Percentiles rank a stretch among this genome's conserved stretches.
These are phyloP conservation scores for Alternaria postmessia DNA, from an alignment of 2,329 filamentous ascomycete species.

Conservation along the genomic window DNA sequence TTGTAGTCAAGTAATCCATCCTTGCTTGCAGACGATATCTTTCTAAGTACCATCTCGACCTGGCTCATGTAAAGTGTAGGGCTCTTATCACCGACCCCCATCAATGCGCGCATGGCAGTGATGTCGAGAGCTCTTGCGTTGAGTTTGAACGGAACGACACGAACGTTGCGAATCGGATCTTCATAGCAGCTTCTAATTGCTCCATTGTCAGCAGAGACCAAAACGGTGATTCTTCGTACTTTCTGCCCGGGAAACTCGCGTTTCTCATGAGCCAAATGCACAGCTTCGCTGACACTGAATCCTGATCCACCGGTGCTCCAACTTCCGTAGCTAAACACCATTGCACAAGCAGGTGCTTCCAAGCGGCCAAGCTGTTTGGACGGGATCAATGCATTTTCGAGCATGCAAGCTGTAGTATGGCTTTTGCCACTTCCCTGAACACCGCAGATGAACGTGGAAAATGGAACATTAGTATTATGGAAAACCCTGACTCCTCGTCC, in stretches of 20 bases:
- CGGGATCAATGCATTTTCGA: conserved; percentile 42
- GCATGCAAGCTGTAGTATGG: conserved; percentile 66
- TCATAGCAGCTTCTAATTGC: too few species aligned
- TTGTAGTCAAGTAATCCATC: too few species aligned
- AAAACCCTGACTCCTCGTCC: conserved; percentile 40
- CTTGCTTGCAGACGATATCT: too few species aligned
- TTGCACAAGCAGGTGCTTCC: too few species aligned
- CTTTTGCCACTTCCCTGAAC: conserved; percentile 68
- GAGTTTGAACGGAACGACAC: conserved; percentile 58
- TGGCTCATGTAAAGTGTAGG: conserved; percentile 62
- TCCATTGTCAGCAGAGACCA: too few species aligned
- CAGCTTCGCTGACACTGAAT: conserved; percentile 65
- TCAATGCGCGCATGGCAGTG: conserved; percentile 54
- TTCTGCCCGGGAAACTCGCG: too few species aligned
- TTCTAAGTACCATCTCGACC: too few species aligned
- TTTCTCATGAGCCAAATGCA: conserved; percentile 40
- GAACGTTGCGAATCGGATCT: conserved; percentile 49
- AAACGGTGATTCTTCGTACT: too few species aligned
- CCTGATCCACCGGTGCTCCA: conserved; percentile 52
- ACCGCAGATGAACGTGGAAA: conserved; percentile 69
- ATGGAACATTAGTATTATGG: conserved; percentile 64
- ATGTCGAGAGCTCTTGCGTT: conserved; percentile 60
- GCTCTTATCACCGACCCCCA: conserved; percentile 26
- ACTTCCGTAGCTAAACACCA: too few species aligned
- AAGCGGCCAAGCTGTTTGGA: too few species aligned